Conservation (phyloP, 1,284 basidiomycete genomes). For the Leccinum subrobustum region DNA sequence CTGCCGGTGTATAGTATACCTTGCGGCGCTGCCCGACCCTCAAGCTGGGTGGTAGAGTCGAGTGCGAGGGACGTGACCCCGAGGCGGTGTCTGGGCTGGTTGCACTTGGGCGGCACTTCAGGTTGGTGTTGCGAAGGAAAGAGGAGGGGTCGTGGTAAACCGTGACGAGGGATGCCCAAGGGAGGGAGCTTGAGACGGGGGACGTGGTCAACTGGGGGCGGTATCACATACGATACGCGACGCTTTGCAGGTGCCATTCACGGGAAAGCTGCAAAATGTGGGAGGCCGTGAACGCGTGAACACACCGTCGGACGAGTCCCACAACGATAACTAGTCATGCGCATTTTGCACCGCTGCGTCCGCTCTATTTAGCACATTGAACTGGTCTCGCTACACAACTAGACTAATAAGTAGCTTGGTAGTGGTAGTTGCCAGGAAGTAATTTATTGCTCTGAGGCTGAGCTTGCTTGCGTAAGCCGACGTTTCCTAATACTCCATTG, state of each 20-base stretch:
- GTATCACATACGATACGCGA: slow-evolving; percentile 86
- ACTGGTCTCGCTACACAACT: background rate
- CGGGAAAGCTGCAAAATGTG: slow-evolving; percentile 1
- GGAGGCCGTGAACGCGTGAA: background rate
- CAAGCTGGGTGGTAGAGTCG: slow-evolving; percentile 78
- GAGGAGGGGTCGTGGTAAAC: slow-evolving; percentile 66
- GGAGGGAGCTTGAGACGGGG: slow-evolving; percentile 74
- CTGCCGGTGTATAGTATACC: slow-evolving; percentile 95
- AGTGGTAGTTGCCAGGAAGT: background rate
- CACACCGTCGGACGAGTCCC: background rate
- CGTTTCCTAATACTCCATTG: background rate
- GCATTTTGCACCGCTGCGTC: slow-evolving; percentile 8
- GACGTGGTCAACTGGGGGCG: slow-evolving; percentile 61
- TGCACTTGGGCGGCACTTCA: slow-evolving; percentile 10
- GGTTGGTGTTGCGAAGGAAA: slow-evolving; percentile 39
- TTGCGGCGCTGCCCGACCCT: slow-evolving; percentile 61
- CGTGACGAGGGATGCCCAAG: slow-evolving; percentile 55
- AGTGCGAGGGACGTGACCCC: slow-evolving; percentile 84
- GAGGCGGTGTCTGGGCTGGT: slow-evolving; percentile 81
- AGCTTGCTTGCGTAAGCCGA: slow-evolving; percentile 29
- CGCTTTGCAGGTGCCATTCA: slow-evolving; percentile 44
- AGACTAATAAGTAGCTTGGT: background rate
- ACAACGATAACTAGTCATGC: slow-evolving; percentile 5
- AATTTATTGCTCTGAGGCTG: background rate
- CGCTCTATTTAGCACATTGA: slow-evolving; percentile 1